Percentiles rank a stretch among this genome's conserved stretches.
These are phyloP conservation scores for Solanum sitiens DNA, from an alignment of 257 asterid species.

Conservation along the genomic window DNA sequence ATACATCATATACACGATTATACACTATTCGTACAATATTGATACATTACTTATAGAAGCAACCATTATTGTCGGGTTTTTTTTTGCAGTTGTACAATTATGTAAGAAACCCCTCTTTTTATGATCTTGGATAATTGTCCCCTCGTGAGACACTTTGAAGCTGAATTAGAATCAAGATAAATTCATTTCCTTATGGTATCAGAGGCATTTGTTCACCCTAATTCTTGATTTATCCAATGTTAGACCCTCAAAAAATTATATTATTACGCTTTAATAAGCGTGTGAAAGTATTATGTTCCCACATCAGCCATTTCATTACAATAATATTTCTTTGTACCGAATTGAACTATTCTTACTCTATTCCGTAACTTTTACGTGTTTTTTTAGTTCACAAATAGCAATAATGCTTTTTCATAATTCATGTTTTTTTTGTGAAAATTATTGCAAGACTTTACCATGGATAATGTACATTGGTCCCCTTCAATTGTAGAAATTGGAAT, in stretches of 20 bases:
- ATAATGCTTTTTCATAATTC: not conserved
- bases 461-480: not conserved
- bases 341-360: not conserved
- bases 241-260: too few species aligned
- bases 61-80: too few species aligned
- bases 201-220: too few species aligned
- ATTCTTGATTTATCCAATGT: too few species aligned
- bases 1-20: too few species aligned
- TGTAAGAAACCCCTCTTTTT: not conserved
- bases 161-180: not conserved
- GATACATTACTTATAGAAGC: too few species aligned
- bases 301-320: not conserved
- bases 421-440: too few species aligned
- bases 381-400: not conserved
- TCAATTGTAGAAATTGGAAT: not conserved
- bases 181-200: not conserved
- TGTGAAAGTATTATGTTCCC: not conserved
- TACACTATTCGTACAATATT: too few species aligned
- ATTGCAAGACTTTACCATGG: not conserved
- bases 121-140: not conserved
- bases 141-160: rapidly evolving
- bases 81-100: not conserved
- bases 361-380: too few species aligned
- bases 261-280: too few species aligned
- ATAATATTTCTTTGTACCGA: not conserved